Conservation (phyloP, 1,139 yeast species). For the Saccharomycopsis hybrid region DNA sequence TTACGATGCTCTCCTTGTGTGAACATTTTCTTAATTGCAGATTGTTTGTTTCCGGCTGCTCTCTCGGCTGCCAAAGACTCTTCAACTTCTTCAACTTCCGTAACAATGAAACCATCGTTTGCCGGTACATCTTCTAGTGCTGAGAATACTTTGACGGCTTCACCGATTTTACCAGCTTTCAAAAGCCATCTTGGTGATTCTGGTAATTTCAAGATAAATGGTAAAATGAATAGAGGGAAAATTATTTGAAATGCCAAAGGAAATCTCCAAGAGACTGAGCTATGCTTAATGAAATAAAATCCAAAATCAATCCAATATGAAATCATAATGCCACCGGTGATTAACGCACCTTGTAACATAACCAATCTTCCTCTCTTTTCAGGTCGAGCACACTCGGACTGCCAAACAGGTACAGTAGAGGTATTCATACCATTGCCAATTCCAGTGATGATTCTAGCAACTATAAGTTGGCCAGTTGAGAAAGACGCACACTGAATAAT, state of each 20-base stretch:
- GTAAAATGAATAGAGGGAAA: slow-evolving; percentile 27
- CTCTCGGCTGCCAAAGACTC: slow-evolving; percentile 22
- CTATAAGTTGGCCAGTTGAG: slow-evolving; percentile 43
- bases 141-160: slow-evolving; percentile 30
- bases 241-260: slow-evolving; percentile 39
- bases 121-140: slow-evolving; percentile 36
- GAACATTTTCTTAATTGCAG: slow-evolving; percentile 26
- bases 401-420: slow-evolving; percentile 45
- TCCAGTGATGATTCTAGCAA: slow-evolving; percentile 50
- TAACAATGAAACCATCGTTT: slow-evolving; percentile 29
- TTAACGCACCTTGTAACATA: slow-evolving; percentile 48
- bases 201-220: slow-evolving; percentile 28
- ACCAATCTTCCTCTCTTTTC: slow-evolving; percentile 61
- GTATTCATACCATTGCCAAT: slow-evolving; percentile 53
- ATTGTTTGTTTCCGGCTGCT: slow-evolving; percentile 33
- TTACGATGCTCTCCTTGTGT: slow-evolving; percentile 39
- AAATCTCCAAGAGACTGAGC: slow-evolving; percentile 34
- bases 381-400: slow-evolving; percentile 51
- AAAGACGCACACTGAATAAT: slow-evolving; percentile 43
- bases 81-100: slow-evolving; percentile 27
- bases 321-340: slow-evolving; percentile 10
- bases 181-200: slow-evolving; percentile 47
- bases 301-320: slow-evolving; percentile 48
- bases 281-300: slow-evolving; percentile 31
- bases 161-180: slow-evolving; percentile 31